These are phyloP conservation scores for Candida glaebosa DNA, from an alignment of 805 yeast species.

Conservation along the genomic window DNA sequence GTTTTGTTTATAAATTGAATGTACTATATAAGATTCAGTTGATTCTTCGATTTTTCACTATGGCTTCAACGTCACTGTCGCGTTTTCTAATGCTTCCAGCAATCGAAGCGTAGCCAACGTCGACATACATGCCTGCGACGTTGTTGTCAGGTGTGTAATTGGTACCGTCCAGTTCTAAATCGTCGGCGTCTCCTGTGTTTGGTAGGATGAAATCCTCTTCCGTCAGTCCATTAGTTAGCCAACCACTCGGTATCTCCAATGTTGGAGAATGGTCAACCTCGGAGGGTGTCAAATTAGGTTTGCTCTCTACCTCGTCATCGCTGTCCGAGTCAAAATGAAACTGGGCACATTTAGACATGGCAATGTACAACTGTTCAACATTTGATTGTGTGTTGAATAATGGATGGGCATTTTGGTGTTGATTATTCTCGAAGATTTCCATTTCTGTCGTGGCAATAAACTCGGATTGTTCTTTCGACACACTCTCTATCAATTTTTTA, in stretches of 20 bases:
- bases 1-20: background rate
- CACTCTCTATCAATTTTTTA: constrained; percentile 12
- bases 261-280: constrained; percentile 11
- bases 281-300: constrained; percentile 11
- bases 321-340: constrained; percentile 30
- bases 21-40: background rate
- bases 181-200: constrained; percentile 37
- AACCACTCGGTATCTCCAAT: constrained; percentile 22
- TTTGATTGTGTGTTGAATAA: constrained; percentile 10
- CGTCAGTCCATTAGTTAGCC: constrained; percentile 14
- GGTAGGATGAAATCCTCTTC: constrained; percentile 8
- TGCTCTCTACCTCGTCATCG: constrained; percentile 16
- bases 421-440: constrained; percentile 1
- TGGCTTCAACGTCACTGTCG: constrained; percentile 16
- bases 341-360: constrained; percentile 36
- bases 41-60: constrained; percentile 10
- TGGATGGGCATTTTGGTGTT: constrained; percentile 3
- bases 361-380: constrained; percentile 23
- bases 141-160: constrained; percentile 13
- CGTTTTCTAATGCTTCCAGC: constrained; percentile 31
- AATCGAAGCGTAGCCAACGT: constrained; percentile 33
- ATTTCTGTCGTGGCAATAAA: constrained; percentile 7
- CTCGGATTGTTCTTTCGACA: background rate
- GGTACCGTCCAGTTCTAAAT: constrained; percentile 21
- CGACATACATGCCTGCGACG: constrained; percentile 41